phyloP scores from a whole-genome alignment of 257 asterid genomes.

The Lavandula angustifolia region DNA sequence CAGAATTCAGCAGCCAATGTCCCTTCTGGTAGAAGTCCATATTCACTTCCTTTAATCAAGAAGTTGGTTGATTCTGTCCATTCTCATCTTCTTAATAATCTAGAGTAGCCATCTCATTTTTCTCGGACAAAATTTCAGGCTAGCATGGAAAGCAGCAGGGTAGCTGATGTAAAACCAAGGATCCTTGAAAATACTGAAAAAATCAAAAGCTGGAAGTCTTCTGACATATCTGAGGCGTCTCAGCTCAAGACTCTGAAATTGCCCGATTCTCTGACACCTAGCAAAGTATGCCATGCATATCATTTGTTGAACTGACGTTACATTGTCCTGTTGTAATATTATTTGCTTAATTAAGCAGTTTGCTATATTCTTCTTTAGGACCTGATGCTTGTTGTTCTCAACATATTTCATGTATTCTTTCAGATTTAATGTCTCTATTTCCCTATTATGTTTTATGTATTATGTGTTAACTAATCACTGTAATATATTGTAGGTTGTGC shows the following conservation, averaged over 20 bases:
- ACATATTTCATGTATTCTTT: neutral
- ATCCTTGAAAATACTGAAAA: slow-evolving; percentile 65
- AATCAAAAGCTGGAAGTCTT: slow-evolving; percentile 78
- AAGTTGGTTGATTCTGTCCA: slow-evolving; percentile 13
- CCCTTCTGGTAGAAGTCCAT: slow-evolving; percentile 64
- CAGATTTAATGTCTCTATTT: neutral
- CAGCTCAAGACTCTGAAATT: slow-evolving; percentile 81
- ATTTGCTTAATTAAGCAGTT: slow-evolving; percentile 13
- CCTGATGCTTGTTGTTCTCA: slow-evolving; percentile 13
- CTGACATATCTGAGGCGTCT: slow-evolving; percentile 80
- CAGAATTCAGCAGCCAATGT: slow-evolving; percentile 76
- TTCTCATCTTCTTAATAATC: slow-evolving; percentile 1
- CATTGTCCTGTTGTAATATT: neutral
- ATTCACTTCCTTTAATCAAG: slow-evolving; percentile 12
- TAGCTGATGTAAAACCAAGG: slow-evolving; percentile 85
- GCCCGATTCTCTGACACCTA: slow-evolving; percentile 81
- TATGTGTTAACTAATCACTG: neutral
- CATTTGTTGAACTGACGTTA: neutral
- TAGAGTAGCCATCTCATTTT: slow-evolving; percentile 31
- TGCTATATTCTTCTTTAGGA: slow-evolving; percentile 5
- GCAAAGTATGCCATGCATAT: slow-evolving; percentile 58
- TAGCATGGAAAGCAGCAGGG: slow-evolving; percentile 75
- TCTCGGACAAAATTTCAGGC: slow-evolving; percentile 51
- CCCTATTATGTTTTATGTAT: slow-evolving; percentile 5
- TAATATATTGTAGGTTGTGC: slow-evolving; percentile 58